Evolutionary conservation across 2,329 filamentous ascomycete species (phyloP).

Genomic region (Geosmithia flava): DNA sequence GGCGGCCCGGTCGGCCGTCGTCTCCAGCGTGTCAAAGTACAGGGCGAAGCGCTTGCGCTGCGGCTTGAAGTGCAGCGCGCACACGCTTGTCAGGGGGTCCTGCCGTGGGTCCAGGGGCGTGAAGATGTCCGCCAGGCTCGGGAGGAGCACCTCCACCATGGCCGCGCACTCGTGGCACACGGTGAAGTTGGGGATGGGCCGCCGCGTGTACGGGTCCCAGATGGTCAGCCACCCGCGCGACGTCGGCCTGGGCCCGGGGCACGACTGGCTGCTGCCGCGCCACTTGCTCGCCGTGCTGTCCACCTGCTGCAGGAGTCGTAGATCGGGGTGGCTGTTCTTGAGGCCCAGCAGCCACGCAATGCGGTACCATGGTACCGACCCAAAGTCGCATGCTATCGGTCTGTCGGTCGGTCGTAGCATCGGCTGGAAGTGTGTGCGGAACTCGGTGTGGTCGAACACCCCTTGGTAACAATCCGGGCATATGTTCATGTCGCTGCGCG

Average conservation of each 20-base stretch:
- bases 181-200: constrained; percentile 56
- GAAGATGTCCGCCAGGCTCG: constrained; percentile 57
- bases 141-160: constrained; percentile 61
- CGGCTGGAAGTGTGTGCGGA: constrained; percentile 48
- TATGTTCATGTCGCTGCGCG: constrained; percentile 61
- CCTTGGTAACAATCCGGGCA: constrained; percentile 69
- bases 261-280: constrained; percentile 34
- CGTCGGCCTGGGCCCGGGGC: constrained; percentile 39
- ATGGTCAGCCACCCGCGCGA: constrained; percentile 65
- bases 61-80: constrained; percentile 52
- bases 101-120: constrained; percentile 33
- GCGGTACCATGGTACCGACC: constrained; percentile 64
- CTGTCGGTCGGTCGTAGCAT: constrained; percentile 45
- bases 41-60: constrained; percentile 41
- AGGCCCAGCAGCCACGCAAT: constrained; percentile 73
- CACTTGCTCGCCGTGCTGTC: constrained; percentile 42
- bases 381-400: constrained; percentile 65
- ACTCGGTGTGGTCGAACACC: constrained; percentile 57
- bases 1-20: constrained; percentile 37
- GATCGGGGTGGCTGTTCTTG: constrained; percentile 53
- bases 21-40: constrained; percentile 51
- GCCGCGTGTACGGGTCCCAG: constrained; percentile 51
- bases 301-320: constrained; percentile 58
- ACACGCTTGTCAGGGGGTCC: constrained; percentile 40
- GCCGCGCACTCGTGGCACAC: constrained; percentile 65